A percentile compares a stretch with the other conserved stretches of the same genome.
Evolutionary conservation across 1,284 basidiomycete genomes (phyloP).

Genomic region (Binderoboletus segoi): DNA sequence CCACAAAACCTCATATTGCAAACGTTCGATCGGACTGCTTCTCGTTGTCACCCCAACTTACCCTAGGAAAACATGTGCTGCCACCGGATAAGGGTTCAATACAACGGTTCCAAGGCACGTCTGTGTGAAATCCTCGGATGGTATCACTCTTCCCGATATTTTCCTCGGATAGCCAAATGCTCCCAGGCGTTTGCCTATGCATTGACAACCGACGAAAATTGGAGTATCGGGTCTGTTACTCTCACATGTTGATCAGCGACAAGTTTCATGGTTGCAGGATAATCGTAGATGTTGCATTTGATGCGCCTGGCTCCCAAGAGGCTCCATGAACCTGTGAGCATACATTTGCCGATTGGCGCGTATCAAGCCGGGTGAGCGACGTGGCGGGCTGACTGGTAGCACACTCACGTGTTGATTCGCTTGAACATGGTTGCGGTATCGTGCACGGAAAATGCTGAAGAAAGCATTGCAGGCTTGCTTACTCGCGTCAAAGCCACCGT

Average conservation of each 20-base stretch:
- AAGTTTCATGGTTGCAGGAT: not conserved
- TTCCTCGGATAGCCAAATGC: not conserved
- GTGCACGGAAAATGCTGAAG: constrained; percentile 1
- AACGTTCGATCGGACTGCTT: too few species aligned
- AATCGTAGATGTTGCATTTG: too few species aligned
- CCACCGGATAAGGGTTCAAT: not conserved
- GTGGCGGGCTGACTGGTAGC: not conserved
- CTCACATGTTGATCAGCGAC: not conserved
- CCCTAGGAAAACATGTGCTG: not conserved
- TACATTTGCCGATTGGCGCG: too few species aligned
- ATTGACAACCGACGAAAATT: not conserved
- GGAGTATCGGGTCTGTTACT: not conserved
- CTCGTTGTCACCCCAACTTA: too few species aligned
- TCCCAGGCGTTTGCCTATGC: not conserved
- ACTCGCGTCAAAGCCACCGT: not conserved
- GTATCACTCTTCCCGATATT: not conserved
- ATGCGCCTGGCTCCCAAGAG: too few species aligned
- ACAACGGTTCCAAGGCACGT: not conserved
- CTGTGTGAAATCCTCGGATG: not conserved
- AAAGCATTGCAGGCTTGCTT: not conserved
- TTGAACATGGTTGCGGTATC: not conserved
- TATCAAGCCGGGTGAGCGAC: not conserved
- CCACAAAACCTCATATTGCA: too few species aligned
- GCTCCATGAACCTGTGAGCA: too few species aligned
- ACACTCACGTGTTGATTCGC: not conserved